These are phyloP conservation scores for Plantago elongata DNA, from an alignment of 257 asterid species.

Conservation along the genomic window DNA sequence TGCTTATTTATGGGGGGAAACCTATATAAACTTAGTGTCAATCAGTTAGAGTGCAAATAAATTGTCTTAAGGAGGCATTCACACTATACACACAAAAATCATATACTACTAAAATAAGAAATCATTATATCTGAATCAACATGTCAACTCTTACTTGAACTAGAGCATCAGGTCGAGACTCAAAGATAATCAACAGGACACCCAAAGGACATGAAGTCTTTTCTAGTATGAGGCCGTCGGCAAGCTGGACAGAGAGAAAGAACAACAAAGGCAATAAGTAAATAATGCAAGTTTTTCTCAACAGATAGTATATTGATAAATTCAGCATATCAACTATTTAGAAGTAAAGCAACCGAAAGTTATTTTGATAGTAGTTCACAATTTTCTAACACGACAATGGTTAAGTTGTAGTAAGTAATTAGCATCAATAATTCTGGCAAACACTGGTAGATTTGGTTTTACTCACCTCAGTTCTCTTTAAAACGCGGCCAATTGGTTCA, in stretches of 20 bases:
- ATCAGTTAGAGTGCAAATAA: neutral
- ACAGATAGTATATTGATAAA: no score
- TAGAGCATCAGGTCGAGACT: conserved; percentile 86
- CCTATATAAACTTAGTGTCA: neutral
- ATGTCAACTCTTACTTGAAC: conserved; percentile 51
- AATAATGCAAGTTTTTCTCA: neutral
- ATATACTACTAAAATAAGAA: neutral
- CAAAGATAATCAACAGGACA: conserved; percentile 70
- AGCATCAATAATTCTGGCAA: neutral
- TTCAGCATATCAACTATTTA: neutral
- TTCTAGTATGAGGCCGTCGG: conserved; percentile 68
- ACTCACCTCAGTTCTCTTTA: conserved; percentile 66
- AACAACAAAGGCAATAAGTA: neutral
- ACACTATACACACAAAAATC: neutral
- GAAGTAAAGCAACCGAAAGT: neutral
- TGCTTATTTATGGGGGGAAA: neutral
- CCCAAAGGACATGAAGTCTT: conserved; percentile 72
- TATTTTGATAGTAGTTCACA: neutral
- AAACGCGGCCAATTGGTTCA: conserved; percentile 71
- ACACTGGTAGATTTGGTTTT: neutral
- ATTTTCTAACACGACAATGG: neutral
- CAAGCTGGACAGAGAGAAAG: conserved; percentile 41
- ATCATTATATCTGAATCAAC: neutral
- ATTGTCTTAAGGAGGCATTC: no score
- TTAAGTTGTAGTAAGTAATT: neutral